These are phyloP conservation scores for Plasmodium ovale DNA, from an alignment of 169 alveolate genomes.

Conservation along the genomic window DNA sequence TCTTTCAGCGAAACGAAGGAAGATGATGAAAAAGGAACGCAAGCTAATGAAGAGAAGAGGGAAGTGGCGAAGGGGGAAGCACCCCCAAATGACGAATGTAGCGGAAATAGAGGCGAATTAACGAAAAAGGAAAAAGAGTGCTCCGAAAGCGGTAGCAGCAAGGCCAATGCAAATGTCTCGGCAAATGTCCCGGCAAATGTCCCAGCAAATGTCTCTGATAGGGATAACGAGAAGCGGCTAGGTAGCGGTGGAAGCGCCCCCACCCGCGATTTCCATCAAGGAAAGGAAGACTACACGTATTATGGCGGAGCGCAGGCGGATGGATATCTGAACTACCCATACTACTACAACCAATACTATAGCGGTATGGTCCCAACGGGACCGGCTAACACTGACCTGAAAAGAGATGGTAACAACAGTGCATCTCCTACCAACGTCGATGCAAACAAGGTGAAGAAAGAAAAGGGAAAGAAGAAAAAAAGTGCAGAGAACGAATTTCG, in stretches of 20 bases:
- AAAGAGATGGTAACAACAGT: not conserved
- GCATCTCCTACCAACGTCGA: not conserved
- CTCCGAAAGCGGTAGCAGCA: not conserved
- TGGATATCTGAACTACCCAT: not conserved
- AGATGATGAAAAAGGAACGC: not conserved
- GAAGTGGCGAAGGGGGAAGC: not conserved
- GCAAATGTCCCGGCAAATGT: not conserved
- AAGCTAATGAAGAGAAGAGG: not conserved
- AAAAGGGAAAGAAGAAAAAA: not conserved
- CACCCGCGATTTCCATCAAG: too few species aligned
- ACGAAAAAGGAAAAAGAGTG: not conserved
- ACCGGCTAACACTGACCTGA: not conserved
- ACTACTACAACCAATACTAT: slow-evolving; percentile 19
- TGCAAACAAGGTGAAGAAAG: not conserved
- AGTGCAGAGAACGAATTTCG: not conserved
- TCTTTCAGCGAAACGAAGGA: too few species aligned
- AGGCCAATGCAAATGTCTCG: not conserved
- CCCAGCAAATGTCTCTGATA: not conserved
- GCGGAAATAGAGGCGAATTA: not conserved
- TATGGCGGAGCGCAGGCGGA: not conserved
- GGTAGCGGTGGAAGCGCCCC: too few species aligned
- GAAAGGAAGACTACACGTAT: not conserved
- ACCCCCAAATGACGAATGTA: not conserved
- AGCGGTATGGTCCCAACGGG: not conserved
- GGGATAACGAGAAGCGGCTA: not conserved